A percentile compares a stretch with the other conserved stretches of the same genome.
Conservation (phyloP, 768 basidiomycete genomes). For the Lentinus brumalis region DNA sequence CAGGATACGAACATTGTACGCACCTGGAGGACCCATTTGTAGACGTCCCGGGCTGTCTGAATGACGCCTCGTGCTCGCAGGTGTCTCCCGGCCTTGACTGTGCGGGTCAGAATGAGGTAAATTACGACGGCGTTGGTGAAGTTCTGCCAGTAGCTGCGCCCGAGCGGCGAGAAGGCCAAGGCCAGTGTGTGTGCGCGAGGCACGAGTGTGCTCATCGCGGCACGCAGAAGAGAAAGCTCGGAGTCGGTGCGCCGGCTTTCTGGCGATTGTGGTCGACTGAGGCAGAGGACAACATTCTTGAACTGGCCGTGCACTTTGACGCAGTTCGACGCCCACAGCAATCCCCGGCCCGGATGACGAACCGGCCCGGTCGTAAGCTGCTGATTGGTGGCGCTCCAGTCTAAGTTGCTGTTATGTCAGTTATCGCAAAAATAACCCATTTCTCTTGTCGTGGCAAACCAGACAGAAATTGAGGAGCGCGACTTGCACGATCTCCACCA, state of each 20-base stretch:
- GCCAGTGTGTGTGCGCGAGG: background rate
- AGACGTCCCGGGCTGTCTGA: constrained; percentile 52
- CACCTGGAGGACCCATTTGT: constrained; percentile 55
- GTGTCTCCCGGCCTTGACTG: constrained; percentile 59
- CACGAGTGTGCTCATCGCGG: background rate
- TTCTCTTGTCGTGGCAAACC: background rate
- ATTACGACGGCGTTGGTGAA: constrained; percentile 59
- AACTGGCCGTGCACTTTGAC: too few relatives aligned
- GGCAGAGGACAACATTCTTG: too few relatives aligned
- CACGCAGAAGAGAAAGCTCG: background rate
- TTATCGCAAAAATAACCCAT: too few relatives aligned
- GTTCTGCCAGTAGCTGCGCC: constrained; percentile 36
- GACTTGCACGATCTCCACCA: constrained; percentile 8
- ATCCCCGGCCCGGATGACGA: background rate
- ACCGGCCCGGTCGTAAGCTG: background rate
- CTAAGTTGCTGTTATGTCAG: too few relatives aligned
- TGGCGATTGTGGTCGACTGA: too few relatives aligned
- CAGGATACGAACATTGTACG: constrained; percentile 10
- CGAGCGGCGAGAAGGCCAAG: constrained; percentile 8
- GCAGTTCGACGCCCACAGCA: background rate
- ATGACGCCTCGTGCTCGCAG: constrained; percentile 62
- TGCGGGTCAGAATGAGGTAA: constrained; percentile 56
- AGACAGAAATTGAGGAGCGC: background rate
- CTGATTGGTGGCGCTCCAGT: too few relatives aligned
- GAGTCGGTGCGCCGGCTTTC: background rate